Evolutionary conservation across 2,329 filamentous ascomycete species (phyloP).

Genomic region (Xylaria sp.): DNA sequence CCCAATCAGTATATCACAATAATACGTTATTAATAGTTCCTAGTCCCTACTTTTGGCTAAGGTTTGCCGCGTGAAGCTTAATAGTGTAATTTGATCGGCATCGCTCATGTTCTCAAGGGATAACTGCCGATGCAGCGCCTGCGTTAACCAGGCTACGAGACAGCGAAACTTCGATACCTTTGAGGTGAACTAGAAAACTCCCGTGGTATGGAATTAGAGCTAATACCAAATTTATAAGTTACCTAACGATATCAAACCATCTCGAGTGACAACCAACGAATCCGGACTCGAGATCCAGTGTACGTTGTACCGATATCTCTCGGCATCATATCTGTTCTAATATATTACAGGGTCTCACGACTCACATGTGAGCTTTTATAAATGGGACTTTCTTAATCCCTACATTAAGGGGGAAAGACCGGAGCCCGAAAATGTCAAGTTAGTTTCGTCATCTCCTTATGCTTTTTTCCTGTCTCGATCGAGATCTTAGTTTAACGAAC

Average conservation of each 20-base stretch:
- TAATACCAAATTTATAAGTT: slow-evolving; percentile 55
- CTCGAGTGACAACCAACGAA: slow-evolving; percentile 49
- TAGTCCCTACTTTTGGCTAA: slow-evolving; percentile 56
- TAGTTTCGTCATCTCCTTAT: slow-evolving; percentile 31
- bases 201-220: not conserved
- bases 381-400: slow-evolving; percentile 69
- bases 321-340: slow-evolving; percentile 27
- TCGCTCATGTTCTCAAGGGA: slow-evolving; percentile 61
- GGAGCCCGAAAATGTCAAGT: slow-evolving; percentile 51
- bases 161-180: slow-evolving; percentile 78
- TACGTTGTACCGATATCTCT: slow-evolving; percentile 44
- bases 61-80: slow-evolving; percentile 44
- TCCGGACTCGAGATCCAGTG: slow-evolving; percentile 62
- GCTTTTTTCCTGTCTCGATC: not conserved
- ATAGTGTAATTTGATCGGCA: not conserved
- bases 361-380: slow-evolving; percentile 74
- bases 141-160: slow-evolving; percentile 76
- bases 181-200: slow-evolving; percentile 55
- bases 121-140: slow-evolving; percentile 75
- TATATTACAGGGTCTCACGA: slow-evolving; percentile 65
- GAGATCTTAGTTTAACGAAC: slow-evolving; percentile 8
- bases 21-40: slow-evolving; percentile 1
- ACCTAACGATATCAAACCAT: slow-evolving; percentile 55
- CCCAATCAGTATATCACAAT: not conserved
- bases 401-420: slow-evolving; percentile 55